A percentile compares a stretch with the other conserved stretches of the same genome.
phyloP scores from a whole-genome alignment of 495 filamentous ascomycete genomes.

The Xylaria intraflava region DNA sequence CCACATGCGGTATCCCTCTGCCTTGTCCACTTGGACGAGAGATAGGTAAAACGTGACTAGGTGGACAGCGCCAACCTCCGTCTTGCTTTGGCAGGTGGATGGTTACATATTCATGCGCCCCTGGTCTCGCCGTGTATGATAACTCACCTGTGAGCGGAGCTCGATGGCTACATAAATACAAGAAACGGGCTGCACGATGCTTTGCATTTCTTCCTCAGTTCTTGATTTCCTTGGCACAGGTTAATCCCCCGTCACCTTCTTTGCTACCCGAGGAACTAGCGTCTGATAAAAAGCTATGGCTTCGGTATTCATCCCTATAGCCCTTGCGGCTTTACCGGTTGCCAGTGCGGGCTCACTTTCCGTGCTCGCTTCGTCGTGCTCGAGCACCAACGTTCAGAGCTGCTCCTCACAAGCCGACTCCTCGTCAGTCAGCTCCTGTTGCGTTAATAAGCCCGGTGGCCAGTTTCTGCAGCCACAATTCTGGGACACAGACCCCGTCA shows the following conservation, averaged over 20 bases:
- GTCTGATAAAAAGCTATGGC: background rate
- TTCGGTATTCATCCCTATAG: background rate
- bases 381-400: conserved; percentile 4
- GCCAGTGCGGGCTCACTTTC: background rate
- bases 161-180: background rate
- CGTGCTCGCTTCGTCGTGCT: conserved; percentile 4
- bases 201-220: background rate
- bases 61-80: background rate
- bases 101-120: background rate
- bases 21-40: background rate
- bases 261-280: background rate
- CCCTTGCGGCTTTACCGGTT: conserved; percentile 5
- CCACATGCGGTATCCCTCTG: background rate
- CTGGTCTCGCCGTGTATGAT: background rate
- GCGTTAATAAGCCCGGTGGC: conserved; percentile 72
- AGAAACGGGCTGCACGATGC: background rate
- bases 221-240: background rate
- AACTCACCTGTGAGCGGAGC: background rate
- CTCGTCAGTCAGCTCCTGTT: conserved; percentile 50
- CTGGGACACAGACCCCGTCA: conserved; percentile 67
- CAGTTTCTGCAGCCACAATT: conserved; percentile 74
- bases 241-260: background rate
- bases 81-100: conserved; percentile 8
- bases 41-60: background rate
- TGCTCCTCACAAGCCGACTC: conserved; percentile 5